A percentile compares a stretch with the other conserved stretches of the same genome.
Evolutionary conservation across 1,284 basidiomycete genomes (phyloP).

Genomic region (Ustilago sp.): DNA sequence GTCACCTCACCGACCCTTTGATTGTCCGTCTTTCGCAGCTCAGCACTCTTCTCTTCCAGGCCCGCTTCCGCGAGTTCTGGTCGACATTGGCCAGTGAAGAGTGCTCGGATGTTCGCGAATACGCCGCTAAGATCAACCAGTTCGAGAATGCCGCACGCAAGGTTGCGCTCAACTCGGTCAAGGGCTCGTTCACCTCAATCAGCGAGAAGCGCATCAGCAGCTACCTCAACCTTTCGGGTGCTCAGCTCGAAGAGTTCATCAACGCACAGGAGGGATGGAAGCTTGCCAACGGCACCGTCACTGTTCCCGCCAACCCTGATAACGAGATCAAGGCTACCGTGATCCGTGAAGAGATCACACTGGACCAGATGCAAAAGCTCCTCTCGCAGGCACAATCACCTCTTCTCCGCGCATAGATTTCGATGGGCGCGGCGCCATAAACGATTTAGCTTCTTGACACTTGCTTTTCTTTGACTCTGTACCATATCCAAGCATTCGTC

Average conservation of each 20-base stretch:
- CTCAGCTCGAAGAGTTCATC: slow-evolving; percentile 77
- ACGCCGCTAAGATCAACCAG: slow-evolving; percentile 82
- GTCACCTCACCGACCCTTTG: slow-evolving; percentile 71
- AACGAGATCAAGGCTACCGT: slow-evolving; percentile 95
- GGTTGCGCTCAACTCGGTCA: slow-evolving; percentile 81
- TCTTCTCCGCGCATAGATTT: slow-evolving; percentile 36
- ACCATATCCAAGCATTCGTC: slow-evolving; percentile 47
- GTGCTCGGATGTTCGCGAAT: slow-evolving; percentile 82
- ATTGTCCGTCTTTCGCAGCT: slow-evolving; percentile 82
- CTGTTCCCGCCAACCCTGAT: slow-evolving; percentile 74
- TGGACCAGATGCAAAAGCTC: slow-evolving; percentile 74
- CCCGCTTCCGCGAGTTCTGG: slow-evolving; percentile 93
- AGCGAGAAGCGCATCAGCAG: slow-evolving; percentile 77
- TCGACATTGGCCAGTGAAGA: slow-evolving; percentile 71
- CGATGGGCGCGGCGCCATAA: not conserved
- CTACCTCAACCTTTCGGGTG: slow-evolving; percentile 80
- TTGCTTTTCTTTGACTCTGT: slow-evolving; percentile 33
- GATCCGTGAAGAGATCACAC: slow-evolving; percentile 87
- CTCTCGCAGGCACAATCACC: slow-evolving; percentile 57
- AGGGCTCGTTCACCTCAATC: slow-evolving; percentile 82
- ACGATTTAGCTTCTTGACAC: slow-evolving; percentile 12
- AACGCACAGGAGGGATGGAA: slow-evolving; percentile 79
- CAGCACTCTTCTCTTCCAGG: slow-evolving; percentile 82
- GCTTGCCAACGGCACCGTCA: slow-evolving; percentile 77
- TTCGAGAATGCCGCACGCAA: slow-evolving; percentile 84